phyloP scores from a whole-genome alignment of 441 rosid species.

The Populus hybrid region DNA sequence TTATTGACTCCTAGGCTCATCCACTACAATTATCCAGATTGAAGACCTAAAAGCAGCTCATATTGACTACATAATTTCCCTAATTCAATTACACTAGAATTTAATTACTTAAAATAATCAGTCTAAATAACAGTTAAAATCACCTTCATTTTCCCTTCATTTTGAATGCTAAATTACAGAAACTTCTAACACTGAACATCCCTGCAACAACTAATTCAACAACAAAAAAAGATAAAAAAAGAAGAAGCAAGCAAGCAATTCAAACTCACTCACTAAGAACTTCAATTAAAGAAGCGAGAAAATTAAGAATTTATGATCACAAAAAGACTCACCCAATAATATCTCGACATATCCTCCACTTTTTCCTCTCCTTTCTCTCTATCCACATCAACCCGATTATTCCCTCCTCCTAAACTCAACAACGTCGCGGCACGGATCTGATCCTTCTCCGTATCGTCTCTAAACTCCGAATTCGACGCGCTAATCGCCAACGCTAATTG shows the following conservation, averaged over 20 bases:
- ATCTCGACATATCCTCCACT: constrained; percentile 75
- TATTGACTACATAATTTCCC: neutral
- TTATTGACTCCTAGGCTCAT: neutral
- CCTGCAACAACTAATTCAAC: neutral
- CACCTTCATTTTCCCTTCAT: neutral
- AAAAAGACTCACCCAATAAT: constrained; percentile 79
- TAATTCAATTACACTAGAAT: neutral
- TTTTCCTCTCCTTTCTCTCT: constrained; percentile 54
- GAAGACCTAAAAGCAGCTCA: neutral
- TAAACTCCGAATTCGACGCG: constrained; percentile 69
- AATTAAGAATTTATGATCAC: neutral
- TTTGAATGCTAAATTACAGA: neutral
- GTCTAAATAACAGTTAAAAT: neutral
- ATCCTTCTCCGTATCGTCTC: constrained; percentile 70
- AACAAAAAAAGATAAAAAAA: neutral
- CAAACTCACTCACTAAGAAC: neutral
- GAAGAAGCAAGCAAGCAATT: neutral
- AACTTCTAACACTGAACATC: neutral
- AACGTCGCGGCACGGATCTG: constrained; percentile 83
- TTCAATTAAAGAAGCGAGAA: neutral
- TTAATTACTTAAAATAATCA: neutral
- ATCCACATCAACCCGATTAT: constrained; percentile 39
- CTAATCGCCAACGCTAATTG: constrained; percentile 95
- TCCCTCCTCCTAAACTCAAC: constrained; percentile 55
- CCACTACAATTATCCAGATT: neutral